Base-by-base conservation (phyloP, 2,329 filamentous ascomycete genomes). In the Thielaviopsis populi region DNA sequence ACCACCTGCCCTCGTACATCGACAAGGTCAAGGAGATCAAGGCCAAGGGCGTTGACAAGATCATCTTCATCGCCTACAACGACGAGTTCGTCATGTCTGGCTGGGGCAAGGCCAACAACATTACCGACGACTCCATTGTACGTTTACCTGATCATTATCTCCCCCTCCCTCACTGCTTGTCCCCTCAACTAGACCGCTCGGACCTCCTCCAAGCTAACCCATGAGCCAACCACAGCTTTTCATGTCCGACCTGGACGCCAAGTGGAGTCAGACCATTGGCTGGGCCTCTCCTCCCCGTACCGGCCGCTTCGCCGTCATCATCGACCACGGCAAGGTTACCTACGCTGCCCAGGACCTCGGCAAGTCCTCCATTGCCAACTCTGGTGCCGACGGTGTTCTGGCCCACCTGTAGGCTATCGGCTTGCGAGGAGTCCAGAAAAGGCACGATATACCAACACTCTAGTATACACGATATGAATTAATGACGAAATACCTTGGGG, bases 51-150 rank as follows among this genome's bases (percentile, higher is more conserved):
- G 87, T 95, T 69, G 90, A 95, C 75, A 75, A 87, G 68, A 83
- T 95, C 70, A 82, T 89, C 69, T 83, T 94, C 72, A 86, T 95
- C 71, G 88, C 89, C 66, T 86, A 79, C 79, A 95, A 95, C 76
- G 91, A 95, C 76, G 79, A 85, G 68, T 95, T 80, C 73, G 90
- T 95, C 74, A 92, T 92, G 88, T 86, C 84, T 70, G 89, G 88
- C 63, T 94, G 89, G 89, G 87, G 84, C 76, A 95, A 95, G 82
- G 89, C 90, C 72, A 92, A 95, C 76, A 80, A 80, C 62, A 79
- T 92, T 72, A 85, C 82, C 72, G 83, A 85, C 68, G 86, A 92
- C 69, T 80, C 74, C 65, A 79, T 83, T 68, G 80, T 82, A 69
- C 69, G 79, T 73, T 62, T 33, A 17, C 7, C 54, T 17, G 17